Base-by-base conservation (phyloP, 1,139 yeast species). In the Yarrowia galli region DNA sequence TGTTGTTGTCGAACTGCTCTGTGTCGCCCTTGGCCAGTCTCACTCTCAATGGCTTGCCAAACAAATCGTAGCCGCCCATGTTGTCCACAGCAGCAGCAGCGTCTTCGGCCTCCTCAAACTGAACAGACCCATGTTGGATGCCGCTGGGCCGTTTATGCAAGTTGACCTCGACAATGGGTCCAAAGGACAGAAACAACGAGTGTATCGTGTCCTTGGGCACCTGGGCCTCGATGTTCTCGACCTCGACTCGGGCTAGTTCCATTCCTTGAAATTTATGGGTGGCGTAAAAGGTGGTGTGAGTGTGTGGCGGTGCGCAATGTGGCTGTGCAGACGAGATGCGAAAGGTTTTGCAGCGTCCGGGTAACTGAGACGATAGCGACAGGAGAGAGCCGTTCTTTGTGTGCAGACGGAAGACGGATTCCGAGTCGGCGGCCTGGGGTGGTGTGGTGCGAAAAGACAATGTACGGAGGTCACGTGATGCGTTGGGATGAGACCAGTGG, bases 11-110 rank as follows among this genome's bases (percentile, higher is more conserved):
- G 25, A 70, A 23, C 10, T 60, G 61, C 28, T 32, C 65, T 0
- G 35, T 28, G 13, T 49, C 60, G 15, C 66, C 68, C 23, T 70
- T 70, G 7, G 76, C 74, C 15, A 64, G 67, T 15, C 74, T 45
- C 3, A 78, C 81, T 43, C 74, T 69, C 38, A 79, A 66, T 9
- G 73, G 72, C 43, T 70, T 69, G 18, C 77, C 78, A 35, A 70
- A 70, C n/a, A 78, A 68, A 45, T 74, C 75, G 1, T 77, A 70
- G 6, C 75, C 74, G 49, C 79, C 76, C 77, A 79, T 75, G 68
- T 79, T 79, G 58, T 79, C 81, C 12, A 76, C 71, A 0, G 81
- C 81, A 1, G 78, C 77, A 40, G 69, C 73, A 1, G 80, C 81
- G 67, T 79, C 81, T 3, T 63, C 74, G 3, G 71, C 72, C 25